Conservation (phyloP, 768 basidiomycete species). For the Mycena chlorophos region DNA sequence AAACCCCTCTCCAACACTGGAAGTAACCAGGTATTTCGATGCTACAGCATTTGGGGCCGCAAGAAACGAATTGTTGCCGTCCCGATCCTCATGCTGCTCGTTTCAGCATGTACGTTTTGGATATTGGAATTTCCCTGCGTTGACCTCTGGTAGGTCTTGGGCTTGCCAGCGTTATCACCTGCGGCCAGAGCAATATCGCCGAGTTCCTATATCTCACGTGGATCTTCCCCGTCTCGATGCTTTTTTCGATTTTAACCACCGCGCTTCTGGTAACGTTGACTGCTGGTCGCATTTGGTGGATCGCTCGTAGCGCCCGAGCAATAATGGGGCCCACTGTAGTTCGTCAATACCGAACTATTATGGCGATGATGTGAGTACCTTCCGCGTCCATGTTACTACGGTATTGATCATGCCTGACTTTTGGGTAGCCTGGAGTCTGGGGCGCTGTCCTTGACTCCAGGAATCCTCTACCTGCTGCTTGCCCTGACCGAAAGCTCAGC, state of each 20-base stretch:
- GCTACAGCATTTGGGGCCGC: constrained; percentile 31
- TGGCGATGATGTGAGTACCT: constrained; percentile 29
- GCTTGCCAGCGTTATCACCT: constrained; percentile 11
- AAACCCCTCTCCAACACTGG: background rate
- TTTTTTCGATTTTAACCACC: constrained; percentile 21
- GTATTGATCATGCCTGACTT: too few relatives aligned
- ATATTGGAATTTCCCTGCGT: background rate
- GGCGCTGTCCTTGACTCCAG: constrained; percentile 11
- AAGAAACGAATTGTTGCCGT: constrained; percentile 23
- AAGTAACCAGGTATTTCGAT: constrained; percentile 26
- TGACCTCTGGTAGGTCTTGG: constrained; percentile 8
- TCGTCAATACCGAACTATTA: constrained; percentile 27
- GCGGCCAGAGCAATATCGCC: constrained; percentile 1
- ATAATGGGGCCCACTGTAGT: constrained; percentile 25
- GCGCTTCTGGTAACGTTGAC: constrained; percentile 25
- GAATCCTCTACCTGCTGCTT: constrained; percentile 12
- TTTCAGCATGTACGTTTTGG: constrained; percentile 26
- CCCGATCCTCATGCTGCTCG: constrained; percentile 22
- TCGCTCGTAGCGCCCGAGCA: constrained; percentile 27
- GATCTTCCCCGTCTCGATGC: constrained; percentile 10
- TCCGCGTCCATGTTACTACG: too few relatives aligned
- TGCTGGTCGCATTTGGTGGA: constrained; percentile 33
- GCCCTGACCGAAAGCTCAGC: background rate
- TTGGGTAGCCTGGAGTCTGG: constrained; percentile 20
- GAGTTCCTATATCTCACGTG: constrained; percentile 14